Evolutionary conservation across 225 moss, liverwort and hornwort genomes (phyloP).

Genomic region (Sphagnum tenellum): DNA sequence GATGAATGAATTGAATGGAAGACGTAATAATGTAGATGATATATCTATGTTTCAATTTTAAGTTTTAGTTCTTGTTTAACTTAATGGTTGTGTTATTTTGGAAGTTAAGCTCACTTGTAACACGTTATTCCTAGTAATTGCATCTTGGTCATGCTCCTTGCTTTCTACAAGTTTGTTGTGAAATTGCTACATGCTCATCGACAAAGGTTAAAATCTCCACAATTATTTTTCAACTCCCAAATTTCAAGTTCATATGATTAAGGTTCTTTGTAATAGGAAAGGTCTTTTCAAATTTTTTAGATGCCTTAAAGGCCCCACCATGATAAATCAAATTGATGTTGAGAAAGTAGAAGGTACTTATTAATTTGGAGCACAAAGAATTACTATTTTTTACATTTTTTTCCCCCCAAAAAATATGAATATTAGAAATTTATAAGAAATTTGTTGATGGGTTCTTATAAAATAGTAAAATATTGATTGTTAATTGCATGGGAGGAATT

Average conservation of each 20-base stretch:
- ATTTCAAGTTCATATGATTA: too few species aligned
- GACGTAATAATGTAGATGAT: not conserved
- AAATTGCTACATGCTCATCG: slow-evolving; percentile 16
- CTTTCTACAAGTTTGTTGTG: slow-evolving; percentile 20
- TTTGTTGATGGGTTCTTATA: too few species aligned
- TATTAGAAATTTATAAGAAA: too few species aligned
- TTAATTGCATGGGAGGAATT: too few species aligned
- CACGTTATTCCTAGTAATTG: slow-evolving; percentile 4
- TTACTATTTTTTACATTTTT: too few species aligned
- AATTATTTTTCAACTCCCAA: not conserved
- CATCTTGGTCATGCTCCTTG: slow-evolving; percentile 8
- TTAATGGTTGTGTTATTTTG: not conserved
- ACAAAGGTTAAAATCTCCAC: not conserved
- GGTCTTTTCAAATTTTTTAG: not conserved
- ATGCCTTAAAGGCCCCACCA: not conserved
- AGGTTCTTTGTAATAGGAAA: not conserved
- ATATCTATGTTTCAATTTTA: not conserved
- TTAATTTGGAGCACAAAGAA: too few species aligned
- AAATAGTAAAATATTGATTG: too few species aligned
- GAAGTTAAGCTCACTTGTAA: slow-evolving; percentile 7
- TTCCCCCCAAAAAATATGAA: too few species aligned
- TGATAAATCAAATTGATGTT: not conserved
- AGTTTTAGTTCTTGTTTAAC: not conserved
- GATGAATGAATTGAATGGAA: not conserved
- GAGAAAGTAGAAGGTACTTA: too few species aligned